Conservation (phyloP, 371 early-diverging fungal species). For the Mucor irregularis region DNA sequence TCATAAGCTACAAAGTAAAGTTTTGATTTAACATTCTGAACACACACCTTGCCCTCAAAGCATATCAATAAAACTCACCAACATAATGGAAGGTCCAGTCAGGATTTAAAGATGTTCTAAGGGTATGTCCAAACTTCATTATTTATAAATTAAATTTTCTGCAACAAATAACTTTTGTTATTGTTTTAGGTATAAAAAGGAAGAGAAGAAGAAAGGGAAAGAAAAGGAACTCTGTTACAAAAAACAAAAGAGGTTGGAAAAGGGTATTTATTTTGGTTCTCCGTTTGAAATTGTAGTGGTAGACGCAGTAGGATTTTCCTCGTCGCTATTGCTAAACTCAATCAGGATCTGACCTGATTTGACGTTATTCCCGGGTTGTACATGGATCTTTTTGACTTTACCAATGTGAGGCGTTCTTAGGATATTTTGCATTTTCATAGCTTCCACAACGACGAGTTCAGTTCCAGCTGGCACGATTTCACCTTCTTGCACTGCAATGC, state of each 20-base stretch:
- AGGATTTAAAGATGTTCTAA: slow-evolving; percentile 70
- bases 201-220: slow-evolving; percentile 6
- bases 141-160: neutral
- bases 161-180: too few relatives aligned
- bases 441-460: slow-evolving; percentile 91
- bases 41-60: too few relatives aligned
- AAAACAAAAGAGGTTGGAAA: neutral
- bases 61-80: slow-evolving; percentile 24
- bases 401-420: slow-evolving; percentile 81
- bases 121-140: slow-evolving; percentile 93
- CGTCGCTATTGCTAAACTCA: slow-evolving; percentile 60
- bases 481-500: slow-evolving; percentile 81
- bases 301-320: too few relatives aligned
- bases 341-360: slow-evolving; percentile 85
- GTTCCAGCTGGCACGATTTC: slow-evolving; percentile 81
- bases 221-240: neutral
- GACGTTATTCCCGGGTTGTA: slow-evolving; percentile 75
- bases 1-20: slow-evolving; percentile 65
- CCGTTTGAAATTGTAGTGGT: slow-evolving; percentile 2
- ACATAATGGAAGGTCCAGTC: slow-evolving; percentile 75
- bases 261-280: neutral
- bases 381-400: slow-evolving; percentile 77
- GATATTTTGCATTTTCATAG: slow-evolving; percentile 99
- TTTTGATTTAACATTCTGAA: too few relatives aligned
- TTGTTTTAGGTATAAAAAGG: slow-evolving; percentile 12